phyloP scores from a whole-genome alignment of 1,139 yeast species.

The Hanseniaspora uvarum region DNA sequence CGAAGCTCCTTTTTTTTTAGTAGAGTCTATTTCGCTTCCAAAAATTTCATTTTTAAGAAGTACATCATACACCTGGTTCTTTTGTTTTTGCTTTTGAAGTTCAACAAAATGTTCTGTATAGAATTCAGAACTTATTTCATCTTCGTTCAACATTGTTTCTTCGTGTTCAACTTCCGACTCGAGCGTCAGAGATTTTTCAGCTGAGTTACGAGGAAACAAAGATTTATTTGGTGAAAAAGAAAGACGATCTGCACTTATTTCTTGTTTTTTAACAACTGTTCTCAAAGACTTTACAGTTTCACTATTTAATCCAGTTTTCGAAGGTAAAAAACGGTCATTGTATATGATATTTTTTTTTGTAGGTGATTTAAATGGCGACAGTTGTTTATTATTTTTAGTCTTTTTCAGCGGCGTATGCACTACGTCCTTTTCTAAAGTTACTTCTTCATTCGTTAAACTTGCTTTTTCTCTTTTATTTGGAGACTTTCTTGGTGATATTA shows the following conservation, averaged over 20 bases:
- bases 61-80: slow-evolving; percentile 76
- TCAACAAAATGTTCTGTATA: slow-evolving; percentile 53
- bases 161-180: slow-evolving; percentile 13
- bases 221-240: slow-evolving; percentile 27
- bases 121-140: slow-evolving; percentile 21
- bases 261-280: slow-evolving; percentile 20
- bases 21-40: slow-evolving; percentile 55
- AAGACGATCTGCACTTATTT: slow-evolving; percentile 11
- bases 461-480: slow-evolving; percentile 8
- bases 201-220: neutral
- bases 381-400: slow-evolving; percentile 20
- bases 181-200: slow-evolving; percentile 31
- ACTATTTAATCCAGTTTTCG: slow-evolving; percentile 70
- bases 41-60: slow-evolving; percentile 81
- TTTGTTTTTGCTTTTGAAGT: slow-evolving; percentile 62
- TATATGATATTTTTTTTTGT: slow-evolving; percentile 32
- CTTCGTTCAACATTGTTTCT: slow-evolving; percentile 21
- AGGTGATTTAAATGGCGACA: slow-evolving; percentile 18
- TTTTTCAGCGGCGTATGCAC: slow-evolving; percentile 29
- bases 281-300: slow-evolving; percentile 72
- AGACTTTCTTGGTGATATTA: neutral
- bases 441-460: neutral
- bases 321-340: slow-evolving; percentile 81
- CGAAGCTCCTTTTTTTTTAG: slow-evolving; percentile 1
- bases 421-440: slow-evolving; percentile 3